phyloP scores from a whole-genome alignment of 2,329 filamentous ascomycete species.

The Venturia oleaginea region DNA sequence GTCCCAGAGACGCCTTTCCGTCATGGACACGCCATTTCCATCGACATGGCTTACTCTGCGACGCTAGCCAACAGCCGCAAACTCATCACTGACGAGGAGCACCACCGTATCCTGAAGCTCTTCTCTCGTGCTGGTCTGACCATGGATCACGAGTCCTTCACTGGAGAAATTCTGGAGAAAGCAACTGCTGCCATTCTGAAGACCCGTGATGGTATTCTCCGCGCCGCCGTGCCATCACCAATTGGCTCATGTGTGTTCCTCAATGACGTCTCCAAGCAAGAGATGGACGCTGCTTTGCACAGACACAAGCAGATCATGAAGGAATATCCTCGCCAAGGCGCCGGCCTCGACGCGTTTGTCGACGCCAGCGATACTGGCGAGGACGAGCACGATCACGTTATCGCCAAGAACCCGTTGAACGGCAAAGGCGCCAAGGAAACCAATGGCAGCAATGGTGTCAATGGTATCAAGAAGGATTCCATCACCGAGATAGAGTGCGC shows the following conservation, averaged over 20 bases:
- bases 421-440: not conserved
- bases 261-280: slow-evolving; percentile 54
- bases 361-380: slow-evolving; percentile 58
- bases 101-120: slow-evolving; percentile 53
- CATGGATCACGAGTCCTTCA: slow-evolving; percentile 62
- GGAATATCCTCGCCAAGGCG: slow-evolving; percentile 53
- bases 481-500: not conserved
- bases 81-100: slow-evolving; percentile 50
- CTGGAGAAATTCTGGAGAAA: slow-evolving; percentile 55
- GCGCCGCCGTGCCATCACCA: slow-evolving; percentile 59
- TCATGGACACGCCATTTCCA: slow-evolving; percentile 65
- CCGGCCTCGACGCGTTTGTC: slow-evolving; percentile 59
- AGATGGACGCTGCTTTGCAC: slow-evolving; percentile 52
- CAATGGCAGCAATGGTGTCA: not conserved
- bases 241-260: slow-evolving; percentile 59
- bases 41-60: slow-evolving; percentile 68
- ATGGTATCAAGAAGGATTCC: not conserved
- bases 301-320: slow-evolving; percentile 57
- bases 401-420: not conserved
- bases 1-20: slow-evolving; percentile 58
- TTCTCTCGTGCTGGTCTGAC: slow-evolving; percentile 63
- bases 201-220: slow-evolving; percentile 59
- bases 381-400: not conserved
- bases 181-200: slow-evolving; percentile 61
- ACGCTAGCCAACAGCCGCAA: slow-evolving; percentile 57